A percentile compares a stretch with the other conserved stretches of the same genome.
These are phyloP conservation scores for Phialophora chinensis DNA, from an alignment of 2,329 filamentous ascomycete genomes.

Conservation along the genomic window DNA sequence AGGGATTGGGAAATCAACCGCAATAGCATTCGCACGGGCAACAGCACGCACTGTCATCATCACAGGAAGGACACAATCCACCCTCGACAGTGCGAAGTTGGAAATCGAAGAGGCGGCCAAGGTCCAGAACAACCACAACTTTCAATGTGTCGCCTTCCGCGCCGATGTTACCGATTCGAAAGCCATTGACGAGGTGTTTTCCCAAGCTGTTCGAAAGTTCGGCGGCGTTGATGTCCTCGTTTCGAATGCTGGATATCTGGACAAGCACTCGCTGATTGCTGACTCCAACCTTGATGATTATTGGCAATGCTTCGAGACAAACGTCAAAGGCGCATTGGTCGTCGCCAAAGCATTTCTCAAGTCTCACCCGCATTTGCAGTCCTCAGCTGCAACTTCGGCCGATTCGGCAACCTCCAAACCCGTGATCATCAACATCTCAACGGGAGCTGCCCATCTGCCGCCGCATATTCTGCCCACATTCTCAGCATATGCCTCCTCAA, in stretches of 20 bases:
- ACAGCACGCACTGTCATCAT: constrained; percentile 13
- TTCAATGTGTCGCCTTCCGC: constrained; percentile 8
- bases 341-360: constrained; percentile 21
- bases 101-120: constrained; percentile 17
- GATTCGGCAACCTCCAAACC: neutral
- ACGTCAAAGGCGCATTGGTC: constrained; percentile 21
- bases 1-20: constrained; percentile 23
- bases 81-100: constrained; percentile 12
- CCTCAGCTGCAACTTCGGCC: neutral
- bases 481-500: constrained; percentile 16
- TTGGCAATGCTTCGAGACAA: constrained; percentile 23
- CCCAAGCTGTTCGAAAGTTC: neutral
- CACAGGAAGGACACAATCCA: constrained; percentile 9
- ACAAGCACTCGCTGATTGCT: neutral
- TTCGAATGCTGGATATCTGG: constrained; percentile 13
- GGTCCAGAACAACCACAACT: neutral
- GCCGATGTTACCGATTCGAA: constrained; percentile 7
- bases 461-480: neutral
- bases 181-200: constrained; percentile 14
- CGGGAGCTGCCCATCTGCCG: constrained; percentile 5
- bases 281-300: constrained; percentile 15
- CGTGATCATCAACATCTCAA: constrained; percentile 16
- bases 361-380: neutral
- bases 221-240: constrained; percentile 19
- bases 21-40: constrained; percentile 17